Evolutionary conservation across 805 yeast genomes (phyloP), one percentile per base, ranked within the genome.

Genomic region (Ascoidea tarda): DNA sequence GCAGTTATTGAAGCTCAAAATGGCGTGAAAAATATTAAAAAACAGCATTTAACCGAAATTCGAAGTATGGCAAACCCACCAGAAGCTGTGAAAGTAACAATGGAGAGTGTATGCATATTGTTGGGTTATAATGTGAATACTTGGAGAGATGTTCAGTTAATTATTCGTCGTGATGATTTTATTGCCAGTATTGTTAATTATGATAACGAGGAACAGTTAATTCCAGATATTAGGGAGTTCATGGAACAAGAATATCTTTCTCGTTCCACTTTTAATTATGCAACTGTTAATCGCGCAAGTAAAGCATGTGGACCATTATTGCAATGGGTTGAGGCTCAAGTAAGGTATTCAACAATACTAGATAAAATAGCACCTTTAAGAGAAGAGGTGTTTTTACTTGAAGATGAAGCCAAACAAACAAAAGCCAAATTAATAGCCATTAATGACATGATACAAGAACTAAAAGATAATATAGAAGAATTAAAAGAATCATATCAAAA

Each of bases 51-150:
- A 47, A 86, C 95, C 1, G 98, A 91, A 65, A 70, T 91, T 33
- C 71, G 96, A 61, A 82, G 96, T 12, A 86, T 91, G 95, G 67
- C 78, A 5, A 87, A 87, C 55, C 98, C 98, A 0, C 98, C 98
- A 0, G 83, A 79, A 6, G 82, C 93, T 0, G 91, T 91, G 5
- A 88, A 87, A 59, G 63, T 85, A 60, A 82, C 96, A 0, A 68
- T 91, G 70, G 97, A 91, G 60, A 84, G 96, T 3, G 96, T 91
- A 0, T 88, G 96, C 65, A 71, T 77, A 5, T 64, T 91, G n/a
- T 65, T 91, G 6, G 96, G 96, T 0, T 82, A 82, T 59, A 69
- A 74, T 5, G 83, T 78, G 0, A 59, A 69, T 0, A 56, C 66
- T 4, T 91, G 98, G 98, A 74, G 87, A 57, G 91, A 87, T 55